Base-by-base conservation (phyloP, 2,329 filamentous ascomycete species). In the Exophiala spinifera region DNA sequence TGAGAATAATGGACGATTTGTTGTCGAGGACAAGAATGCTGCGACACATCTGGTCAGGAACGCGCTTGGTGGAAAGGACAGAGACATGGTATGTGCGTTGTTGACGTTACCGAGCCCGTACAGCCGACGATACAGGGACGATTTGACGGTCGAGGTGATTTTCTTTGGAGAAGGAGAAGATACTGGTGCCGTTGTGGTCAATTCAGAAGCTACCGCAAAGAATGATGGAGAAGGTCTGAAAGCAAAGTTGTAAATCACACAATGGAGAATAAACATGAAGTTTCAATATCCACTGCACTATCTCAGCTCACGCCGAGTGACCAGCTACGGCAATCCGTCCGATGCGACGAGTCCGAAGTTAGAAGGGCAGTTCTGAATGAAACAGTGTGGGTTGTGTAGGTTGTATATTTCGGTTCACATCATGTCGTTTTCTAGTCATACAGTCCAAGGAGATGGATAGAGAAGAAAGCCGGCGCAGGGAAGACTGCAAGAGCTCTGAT, bases 1-100 rank as follows among this genome's bases (percentile, higher is more conserved):
- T 4, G 81, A 84, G 40, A 79, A 86, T 64, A 68, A 66, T 8
- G 68, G 64, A 13, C 82, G 94, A n/a, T 99, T 97, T 65, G 85
- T 95, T 1, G 88, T 96, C 10, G 86, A 95, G 74, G 95, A 99
- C 70, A 91, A 91, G 75, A 99, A 99, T 63, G 94, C 88, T 6
- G 94, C 94, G 0, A 99, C 94, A 1, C 94, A 99, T 74, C 81
- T 99, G 45, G 88, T 97, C 45, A 85, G 94, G 60, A 99, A 99
- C 67, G 94, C 94, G 0, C 83, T 99, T 25, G 94, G 94, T 51
- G 94, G 94, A 10, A 91, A 88, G 69, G 91, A 99, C 66, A 84
- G 86, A 65, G 95, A 99, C 73, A 94, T 96, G 79, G 82, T 99
- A 14, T 95, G 89, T 66, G 92, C 92, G 17, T 76, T 99, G 59